phyloP scores from a whole-genome alignment of 2,329 filamentous ascomycete species.

The Tolypocladium amazonense region DNA sequence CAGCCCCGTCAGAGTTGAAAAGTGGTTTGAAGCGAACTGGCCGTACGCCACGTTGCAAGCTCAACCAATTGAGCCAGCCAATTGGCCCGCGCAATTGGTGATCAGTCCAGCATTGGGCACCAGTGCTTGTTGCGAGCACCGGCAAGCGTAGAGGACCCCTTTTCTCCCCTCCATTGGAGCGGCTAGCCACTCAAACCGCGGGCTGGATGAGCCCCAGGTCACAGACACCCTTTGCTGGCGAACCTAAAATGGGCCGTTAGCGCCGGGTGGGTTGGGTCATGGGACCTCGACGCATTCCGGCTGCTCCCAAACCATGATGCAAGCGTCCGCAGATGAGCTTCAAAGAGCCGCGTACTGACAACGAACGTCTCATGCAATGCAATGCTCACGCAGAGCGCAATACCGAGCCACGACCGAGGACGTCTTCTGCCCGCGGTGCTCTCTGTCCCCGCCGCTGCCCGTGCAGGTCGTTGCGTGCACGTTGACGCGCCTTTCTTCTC shows the following conservation, averaged over 20 bases:
- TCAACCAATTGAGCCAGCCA: slow-evolving; percentile 2
- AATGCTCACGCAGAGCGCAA: neutral
- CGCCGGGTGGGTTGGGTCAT: slow-evolving; percentile 18
- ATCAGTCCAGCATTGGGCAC: slow-evolving; percentile 4
- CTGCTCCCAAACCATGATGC: slow-evolving; percentile 4
- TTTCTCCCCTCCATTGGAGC: neutral
- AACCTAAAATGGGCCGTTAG: slow-evolving; percentile 13
- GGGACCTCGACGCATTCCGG: slow-evolving; percentile 16
- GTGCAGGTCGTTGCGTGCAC: neutral
- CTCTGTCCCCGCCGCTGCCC: neutral
- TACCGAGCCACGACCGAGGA: neutral
- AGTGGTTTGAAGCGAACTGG: neutral
- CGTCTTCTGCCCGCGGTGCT: neutral
- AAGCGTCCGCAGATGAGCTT: slow-evolving; percentile 3
- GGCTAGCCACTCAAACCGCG: neutral
- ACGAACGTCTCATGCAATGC: neutral
- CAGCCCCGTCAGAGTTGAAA: neutral
- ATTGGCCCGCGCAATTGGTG: neutral
- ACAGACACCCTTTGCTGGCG: slow-evolving; percentile 2
- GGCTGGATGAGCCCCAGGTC: neutral
- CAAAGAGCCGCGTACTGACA: slow-evolving; percentile 5
- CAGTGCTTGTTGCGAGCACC: slow-evolving; percentile 1
- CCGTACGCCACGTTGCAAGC: slow-evolving; percentile 3
- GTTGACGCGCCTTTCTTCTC: neutral
- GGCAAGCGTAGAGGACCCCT: neutral